phyloP scores from a whole-genome alignment of 1,139 yeast genomes.

The Magnusiomyces ingens region DNA sequence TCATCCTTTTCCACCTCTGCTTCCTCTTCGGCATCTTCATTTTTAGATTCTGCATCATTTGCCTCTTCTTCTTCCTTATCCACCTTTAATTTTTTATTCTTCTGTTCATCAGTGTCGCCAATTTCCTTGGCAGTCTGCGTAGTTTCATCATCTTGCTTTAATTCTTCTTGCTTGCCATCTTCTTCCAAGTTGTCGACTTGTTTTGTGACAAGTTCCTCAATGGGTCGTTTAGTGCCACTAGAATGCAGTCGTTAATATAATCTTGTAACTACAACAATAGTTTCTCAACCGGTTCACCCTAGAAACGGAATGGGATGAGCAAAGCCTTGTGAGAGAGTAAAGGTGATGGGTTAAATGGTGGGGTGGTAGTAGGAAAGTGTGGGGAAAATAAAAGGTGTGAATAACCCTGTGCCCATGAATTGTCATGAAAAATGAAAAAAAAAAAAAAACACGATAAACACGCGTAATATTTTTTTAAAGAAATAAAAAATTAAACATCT shows the following conservation, averaged over 20 bases:
- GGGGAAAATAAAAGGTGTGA: too few relatives aligned
- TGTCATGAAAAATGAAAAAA: background rate
- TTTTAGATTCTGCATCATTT: background rate
- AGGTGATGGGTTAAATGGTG: too few relatives aligned
- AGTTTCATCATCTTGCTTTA: conserved; percentile 33
- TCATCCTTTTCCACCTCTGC: background rate
- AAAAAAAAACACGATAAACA: background rate
- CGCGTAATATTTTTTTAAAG: background rate
- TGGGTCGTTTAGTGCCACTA: background rate
- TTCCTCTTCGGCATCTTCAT: background rate
- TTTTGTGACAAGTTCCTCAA: background rate
- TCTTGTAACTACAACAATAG: too few relatives aligned
- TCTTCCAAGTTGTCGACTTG: conserved; percentile 50
- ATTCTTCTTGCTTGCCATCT: conserved; percentile 91
- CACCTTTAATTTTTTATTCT: background rate
- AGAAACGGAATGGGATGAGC: too few relatives aligned
- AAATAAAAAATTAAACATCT: too few relatives aligned
- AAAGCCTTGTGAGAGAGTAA: too few relatives aligned
- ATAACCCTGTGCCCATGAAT: too few relatives aligned
- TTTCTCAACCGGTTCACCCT: too few relatives aligned
- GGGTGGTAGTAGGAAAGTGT: too few relatives aligned
- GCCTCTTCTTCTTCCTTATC: background rate
- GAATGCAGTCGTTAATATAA: background rate
- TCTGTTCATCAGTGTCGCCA: background rate
- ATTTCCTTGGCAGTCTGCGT: background rate